Evolutionary conservation across 2,329 filamentous ascomycete genomes (phyloP).

Genomic region (Cercospora zeae-maydis): DNA sequence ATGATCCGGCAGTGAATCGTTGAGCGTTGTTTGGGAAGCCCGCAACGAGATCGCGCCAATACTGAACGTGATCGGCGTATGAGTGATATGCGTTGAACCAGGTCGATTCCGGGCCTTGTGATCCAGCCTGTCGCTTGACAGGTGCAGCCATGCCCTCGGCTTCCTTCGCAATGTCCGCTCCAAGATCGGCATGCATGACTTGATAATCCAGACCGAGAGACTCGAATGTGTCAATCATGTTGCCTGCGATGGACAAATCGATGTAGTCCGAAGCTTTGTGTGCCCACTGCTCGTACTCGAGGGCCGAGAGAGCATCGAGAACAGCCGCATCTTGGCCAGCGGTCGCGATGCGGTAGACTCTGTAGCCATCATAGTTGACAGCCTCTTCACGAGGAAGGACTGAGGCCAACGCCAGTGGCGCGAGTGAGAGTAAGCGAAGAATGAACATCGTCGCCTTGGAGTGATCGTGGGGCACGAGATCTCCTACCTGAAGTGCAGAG

Average conservation of each 20-base stretch:
- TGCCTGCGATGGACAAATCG: conserved; percentile 21
- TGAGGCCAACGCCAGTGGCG: conserved; percentile 17
- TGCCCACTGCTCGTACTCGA: conserved; percentile 23
- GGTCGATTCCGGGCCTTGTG: conserved; percentile 18
- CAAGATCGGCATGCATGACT: conserved; percentile 24
- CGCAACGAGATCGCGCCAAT: conserved; percentile 24
- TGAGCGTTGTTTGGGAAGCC: conserved; percentile 27
- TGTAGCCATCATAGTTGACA: conserved; percentile 21
- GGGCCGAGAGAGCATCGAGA: conserved; percentile 12
- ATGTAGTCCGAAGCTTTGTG: conserved; percentile 16
- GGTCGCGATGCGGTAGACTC: conserved; percentile 18
- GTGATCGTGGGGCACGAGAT: not conserved
- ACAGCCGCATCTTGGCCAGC: conserved; percentile 13
- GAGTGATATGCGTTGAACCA: conserved; percentile 29
- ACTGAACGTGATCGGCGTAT: conserved; percentile 28
- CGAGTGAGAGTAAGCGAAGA: conserved; percentile 10
- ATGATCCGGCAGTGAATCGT: conserved; percentile 23
- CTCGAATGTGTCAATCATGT: conserved; percentile 17
- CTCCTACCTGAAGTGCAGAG: not conserved
- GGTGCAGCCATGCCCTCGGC: conserved; percentile 10
- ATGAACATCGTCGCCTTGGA: conserved; percentile 9
- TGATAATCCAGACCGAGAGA: conserved; percentile 19
- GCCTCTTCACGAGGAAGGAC: conserved; percentile 14
- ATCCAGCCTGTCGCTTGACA: conserved; percentile 15
- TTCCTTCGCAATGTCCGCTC: conserved; percentile 22